Evolutionary conservation across 257 asterid species (phyloP).

Genomic region (Marsdenia floribunda): DNA sequence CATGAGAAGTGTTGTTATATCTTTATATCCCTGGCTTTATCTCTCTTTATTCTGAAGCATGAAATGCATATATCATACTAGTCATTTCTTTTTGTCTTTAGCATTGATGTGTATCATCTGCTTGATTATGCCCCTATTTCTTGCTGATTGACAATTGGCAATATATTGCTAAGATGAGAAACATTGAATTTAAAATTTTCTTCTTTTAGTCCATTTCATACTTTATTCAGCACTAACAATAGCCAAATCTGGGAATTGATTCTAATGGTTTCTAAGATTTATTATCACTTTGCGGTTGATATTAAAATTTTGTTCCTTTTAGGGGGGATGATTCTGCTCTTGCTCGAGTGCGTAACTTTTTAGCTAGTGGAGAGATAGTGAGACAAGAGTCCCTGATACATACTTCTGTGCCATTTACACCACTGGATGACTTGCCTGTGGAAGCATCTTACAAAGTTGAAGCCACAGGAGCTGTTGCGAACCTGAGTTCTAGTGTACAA

Average conservation of each 20-base stretch:
- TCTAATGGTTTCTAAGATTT: background rate
- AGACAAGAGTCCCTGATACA: slow-evolving; percentile 54
- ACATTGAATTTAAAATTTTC: background rate
- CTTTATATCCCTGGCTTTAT: too few relatives aligned
- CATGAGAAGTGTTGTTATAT: background rate
- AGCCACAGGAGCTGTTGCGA: slow-evolving; percentile 55
- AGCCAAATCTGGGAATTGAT: background rate
- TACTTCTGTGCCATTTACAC: slow-evolving; percentile 58
- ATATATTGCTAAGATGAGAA: background rate
- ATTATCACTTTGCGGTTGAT: background rate
- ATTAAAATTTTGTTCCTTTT: background rate
- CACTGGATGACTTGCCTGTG: slow-evolving; percentile 27
- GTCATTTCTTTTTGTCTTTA: background rate
- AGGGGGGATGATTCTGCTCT: slow-evolving; percentile 54
- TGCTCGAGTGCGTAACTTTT: slow-evolving; percentile 40
- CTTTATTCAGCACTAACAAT: background rate
- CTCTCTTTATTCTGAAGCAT: background rate
- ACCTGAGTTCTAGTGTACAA: slow-evolving; percentile 55
- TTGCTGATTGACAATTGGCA: background rate
- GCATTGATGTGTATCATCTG: background rate
- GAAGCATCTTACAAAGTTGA: slow-evolving; percentile 56
- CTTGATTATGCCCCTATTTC: background rate
- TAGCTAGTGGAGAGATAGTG: slow-evolving; percentile 61
- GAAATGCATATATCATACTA: background rate
- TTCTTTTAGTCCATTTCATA: background rate